Evolutionary conservation across 306 rosid genomes (phyloP).

Genomic region (Benincasa hispida): DNA sequence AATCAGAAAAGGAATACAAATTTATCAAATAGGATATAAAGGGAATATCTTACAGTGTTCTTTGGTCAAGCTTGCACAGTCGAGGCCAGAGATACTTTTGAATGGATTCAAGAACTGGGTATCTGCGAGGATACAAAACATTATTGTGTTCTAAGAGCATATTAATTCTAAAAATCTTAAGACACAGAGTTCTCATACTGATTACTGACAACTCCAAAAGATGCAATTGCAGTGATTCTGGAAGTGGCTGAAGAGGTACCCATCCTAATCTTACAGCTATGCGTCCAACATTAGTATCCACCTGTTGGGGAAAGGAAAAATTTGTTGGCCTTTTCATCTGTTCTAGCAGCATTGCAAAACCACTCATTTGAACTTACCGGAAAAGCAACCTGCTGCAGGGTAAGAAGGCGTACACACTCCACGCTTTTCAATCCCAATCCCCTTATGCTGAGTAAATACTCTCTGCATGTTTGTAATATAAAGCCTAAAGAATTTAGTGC

Average conservation of each 20-base stretch:
- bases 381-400: slow-evolving; percentile 48
- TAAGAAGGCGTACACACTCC: slow-evolving; percentile 62
- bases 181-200: neutral
- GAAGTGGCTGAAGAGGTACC: slow-evolving; percentile 68
- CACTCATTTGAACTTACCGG: slow-evolving; percentile 31
- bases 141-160: neutral
- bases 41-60: slow-evolving; percentile 28
- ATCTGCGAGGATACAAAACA: slow-evolving; percentile 23
- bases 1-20: neutral
- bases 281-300: slow-evolving; percentile 78
- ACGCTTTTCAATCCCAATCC: slow-evolving; percentile 76
- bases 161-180: neutral
- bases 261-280: slow-evolving; percentile 73
- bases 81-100: slow-evolving; percentile 79
- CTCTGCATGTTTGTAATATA: slow-evolving; percentile 20
- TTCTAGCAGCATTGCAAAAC: neutral
- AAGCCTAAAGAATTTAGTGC: neutral
- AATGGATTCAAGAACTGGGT: slow-evolving; percentile 33
- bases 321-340: neutral
- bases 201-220: slow-evolving; percentile 38
- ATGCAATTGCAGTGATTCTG: slow-evolving; percentile 42
- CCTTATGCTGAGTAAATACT: slow-evolving; percentile 28
- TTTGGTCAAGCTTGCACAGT: slow-evolving; percentile 25
- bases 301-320: slow-evolving; percentile 12
- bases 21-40: neutral